These are phyloP conservation scores for Salix caprea DNA, from an alignment of 345 rosid species.

Conservation along the genomic window DNA sequence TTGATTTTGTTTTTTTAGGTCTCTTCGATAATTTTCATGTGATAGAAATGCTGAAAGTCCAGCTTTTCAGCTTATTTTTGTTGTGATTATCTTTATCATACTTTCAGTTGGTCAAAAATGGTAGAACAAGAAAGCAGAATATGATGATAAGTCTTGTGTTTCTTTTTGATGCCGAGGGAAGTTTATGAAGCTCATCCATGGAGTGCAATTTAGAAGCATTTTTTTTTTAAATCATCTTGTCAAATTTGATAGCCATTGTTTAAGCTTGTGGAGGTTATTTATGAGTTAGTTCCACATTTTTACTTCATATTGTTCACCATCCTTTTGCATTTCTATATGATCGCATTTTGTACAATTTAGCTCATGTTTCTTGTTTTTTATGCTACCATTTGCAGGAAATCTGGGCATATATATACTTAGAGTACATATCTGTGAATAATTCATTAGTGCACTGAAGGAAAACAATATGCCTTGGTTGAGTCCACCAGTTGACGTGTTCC, in stretches of 20 bases:
- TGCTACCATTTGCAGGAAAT: slow-evolving; percentile 10
- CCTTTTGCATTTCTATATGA: background rate
- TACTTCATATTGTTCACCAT: background rate
- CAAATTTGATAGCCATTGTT: background rate
- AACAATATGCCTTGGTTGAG: slow-evolving; percentile 71
- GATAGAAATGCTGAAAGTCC: background rate
- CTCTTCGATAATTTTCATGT: background rate
- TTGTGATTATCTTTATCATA: background rate
- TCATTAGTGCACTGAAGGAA: slow-evolving; percentile 6
- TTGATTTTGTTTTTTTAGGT: background rate
- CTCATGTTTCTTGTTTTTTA: background rate
- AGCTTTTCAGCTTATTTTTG: background rate
- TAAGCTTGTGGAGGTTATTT: background rate
- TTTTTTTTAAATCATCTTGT: background rate
- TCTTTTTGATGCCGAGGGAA: background rate
- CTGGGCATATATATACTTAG: background rate
- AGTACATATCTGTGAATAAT: background rate
- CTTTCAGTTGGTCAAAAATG: background rate
- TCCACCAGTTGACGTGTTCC: slow-evolving; percentile 47
- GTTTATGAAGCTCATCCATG: background rate
- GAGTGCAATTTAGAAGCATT: background rate
- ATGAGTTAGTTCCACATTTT: background rate
- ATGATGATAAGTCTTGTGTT: background rate
- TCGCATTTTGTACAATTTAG: background rate
- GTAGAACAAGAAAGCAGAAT: background rate